Base-by-base conservation (phyloP, 805 yeast species). In the Lipomyces anomalus region DNA sequence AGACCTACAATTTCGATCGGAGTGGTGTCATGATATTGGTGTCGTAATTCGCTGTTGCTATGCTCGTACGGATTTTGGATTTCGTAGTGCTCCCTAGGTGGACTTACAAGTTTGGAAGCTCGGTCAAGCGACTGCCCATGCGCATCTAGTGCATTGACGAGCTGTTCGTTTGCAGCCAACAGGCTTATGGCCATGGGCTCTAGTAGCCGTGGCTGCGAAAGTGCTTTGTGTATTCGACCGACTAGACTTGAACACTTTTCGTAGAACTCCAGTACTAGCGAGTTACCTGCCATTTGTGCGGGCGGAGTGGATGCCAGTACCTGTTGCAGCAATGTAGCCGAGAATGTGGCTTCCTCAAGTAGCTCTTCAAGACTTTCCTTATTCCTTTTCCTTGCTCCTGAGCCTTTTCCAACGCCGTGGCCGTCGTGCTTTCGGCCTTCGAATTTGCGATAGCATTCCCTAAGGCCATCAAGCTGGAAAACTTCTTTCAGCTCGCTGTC, bases 81-180 rank as follows among this genome's bases (percentile, higher is more conserved):
- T 23, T 16, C 36, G 39, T 47, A 50, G 41, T 43, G 45, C 21
- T 50, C 52, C 20, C 52, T 21, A 17, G 54, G 54, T 35, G 54
- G 52, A 18, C 47, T 40, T 3, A 47, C 51, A 5, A 50, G 35
- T 21, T 22, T 4, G 1, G 54, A 34, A 3, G 54, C 54, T 4
- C 46, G 41, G 18, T 47, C 44, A 7, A 50, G 48, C 5, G 54
- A 50, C 3, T 22, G 24, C 22, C 26, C 29, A 26, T 50, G 54
- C 7, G 43, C 43, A 4, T 43, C 48, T 22, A 50, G 21, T 4
- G 52, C 49, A 3, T 34, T 18, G 2, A 43, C 20, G 6, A 50
- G 9, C 3, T 20, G 22, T 4, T 50, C 55, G 23, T 28, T 43
- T 9, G 50, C 49, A 6, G 40, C 35, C n/a, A 50, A 13, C 7